Evolutionary conservation across 768 basidiomycete genomes (phyloP).

Genomic region (Boletus coccyginus): DNA sequence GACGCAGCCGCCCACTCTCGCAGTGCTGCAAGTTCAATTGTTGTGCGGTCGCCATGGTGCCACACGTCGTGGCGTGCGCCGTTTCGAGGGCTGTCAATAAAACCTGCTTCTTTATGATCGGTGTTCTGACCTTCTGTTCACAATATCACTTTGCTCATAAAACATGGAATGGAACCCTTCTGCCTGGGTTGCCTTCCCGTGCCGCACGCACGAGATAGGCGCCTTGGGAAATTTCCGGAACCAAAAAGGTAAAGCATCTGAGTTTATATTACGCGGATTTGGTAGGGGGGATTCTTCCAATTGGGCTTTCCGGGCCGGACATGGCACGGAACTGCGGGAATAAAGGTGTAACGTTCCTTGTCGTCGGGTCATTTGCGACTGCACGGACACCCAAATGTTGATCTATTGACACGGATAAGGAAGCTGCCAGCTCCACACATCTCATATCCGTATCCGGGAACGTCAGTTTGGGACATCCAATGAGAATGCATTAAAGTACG

Average conservation of each 20-base stretch:
- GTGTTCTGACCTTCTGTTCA: neutral
- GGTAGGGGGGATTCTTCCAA: too few relatives aligned
- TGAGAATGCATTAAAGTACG: neutral
- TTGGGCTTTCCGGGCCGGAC: neutral
- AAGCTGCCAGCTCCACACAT: neutral
- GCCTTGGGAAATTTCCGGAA: neutral
- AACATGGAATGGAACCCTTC: constrained; percentile 4
- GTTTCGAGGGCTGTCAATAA: neutral
- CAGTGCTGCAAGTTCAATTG: neutral
- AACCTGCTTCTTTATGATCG: constrained; percentile 9
- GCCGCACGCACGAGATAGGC: neutral
- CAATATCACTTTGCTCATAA: neutral
- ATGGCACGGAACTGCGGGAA: neutral
- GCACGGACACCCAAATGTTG: neutral
- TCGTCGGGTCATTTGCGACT: neutral
- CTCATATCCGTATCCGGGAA: neutral
- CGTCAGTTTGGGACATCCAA: neutral
- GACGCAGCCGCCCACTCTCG: neutral
- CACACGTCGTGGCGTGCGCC: neutral
- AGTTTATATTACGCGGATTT: neutral
- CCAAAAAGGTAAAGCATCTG: neutral
- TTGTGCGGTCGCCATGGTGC: neutral
- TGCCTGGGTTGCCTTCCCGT: neutral
- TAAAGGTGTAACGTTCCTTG: neutral
- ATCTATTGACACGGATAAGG: neutral